Conservation (phyloP, 116 monocot species). For the Dioscorea cayenensis region DNA sequence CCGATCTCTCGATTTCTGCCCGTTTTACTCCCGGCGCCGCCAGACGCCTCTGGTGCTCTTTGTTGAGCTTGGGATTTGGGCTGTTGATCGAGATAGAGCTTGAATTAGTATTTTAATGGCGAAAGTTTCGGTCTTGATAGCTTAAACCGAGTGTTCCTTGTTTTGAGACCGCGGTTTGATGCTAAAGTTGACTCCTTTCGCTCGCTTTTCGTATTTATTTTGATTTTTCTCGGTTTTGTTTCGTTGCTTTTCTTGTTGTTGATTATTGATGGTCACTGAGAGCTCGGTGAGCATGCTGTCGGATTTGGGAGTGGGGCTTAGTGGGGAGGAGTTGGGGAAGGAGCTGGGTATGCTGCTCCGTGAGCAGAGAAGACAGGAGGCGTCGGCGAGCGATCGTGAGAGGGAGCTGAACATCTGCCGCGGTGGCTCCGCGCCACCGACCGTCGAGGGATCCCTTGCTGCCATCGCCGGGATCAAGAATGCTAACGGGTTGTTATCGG, state of each 20-base stretch:
- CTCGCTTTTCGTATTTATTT: neutral
- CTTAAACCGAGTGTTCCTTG: neutral
- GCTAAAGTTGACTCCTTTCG: neutral
- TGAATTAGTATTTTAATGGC: neutral
- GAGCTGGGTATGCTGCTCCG: conserved; percentile 25
- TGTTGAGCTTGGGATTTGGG: neutral
- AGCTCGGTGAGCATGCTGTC: conserved; percentile 18
- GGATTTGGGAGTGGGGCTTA: conserved; percentile 27
- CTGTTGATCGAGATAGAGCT: neutral
- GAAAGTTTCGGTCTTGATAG: neutral
- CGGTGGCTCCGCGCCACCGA: conserved; percentile 61
- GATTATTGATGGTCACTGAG: conserved; percentile 1
- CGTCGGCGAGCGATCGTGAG: conserved; percentile 29
- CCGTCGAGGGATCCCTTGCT: conserved; percentile 35
- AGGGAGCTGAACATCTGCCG: conserved; percentile 37
- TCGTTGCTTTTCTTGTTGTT: neutral
- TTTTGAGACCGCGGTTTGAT: neutral
- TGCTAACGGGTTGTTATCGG: conserved; percentile 17
- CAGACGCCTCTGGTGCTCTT: no score
- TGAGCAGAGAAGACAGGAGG: conserved; percentile 20
- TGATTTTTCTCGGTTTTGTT: neutral
- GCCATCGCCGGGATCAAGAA: conserved; percentile 19
- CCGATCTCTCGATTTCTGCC: no score
- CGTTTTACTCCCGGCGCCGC: no score
- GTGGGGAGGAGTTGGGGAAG: conserved; percentile 2